phyloP scores from a whole-genome alignment of 257 asterid genomes.

The Ehretia macrophylla region DNA sequence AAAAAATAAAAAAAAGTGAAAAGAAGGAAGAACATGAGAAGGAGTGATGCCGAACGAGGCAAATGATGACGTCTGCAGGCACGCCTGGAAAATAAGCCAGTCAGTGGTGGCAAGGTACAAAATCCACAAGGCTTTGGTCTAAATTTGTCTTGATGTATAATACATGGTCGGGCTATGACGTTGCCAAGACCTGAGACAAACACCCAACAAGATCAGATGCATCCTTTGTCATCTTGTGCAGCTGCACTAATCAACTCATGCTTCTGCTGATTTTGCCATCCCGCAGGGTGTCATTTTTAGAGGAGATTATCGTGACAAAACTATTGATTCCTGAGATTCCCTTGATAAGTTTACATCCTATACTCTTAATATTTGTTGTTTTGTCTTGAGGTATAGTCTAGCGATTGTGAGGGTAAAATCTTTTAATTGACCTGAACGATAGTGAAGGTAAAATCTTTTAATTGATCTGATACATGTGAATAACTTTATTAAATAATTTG shows the following conservation, averaged over 20 bases:
- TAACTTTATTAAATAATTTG: no score
- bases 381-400: no score
- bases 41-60: slow-evolving; percentile 13
- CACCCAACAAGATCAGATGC: neutral
- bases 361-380: neutral
- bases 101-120: no score
- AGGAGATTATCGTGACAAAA: slow-evolving; percentile 3
- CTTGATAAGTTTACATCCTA: neutral
- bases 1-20: no score
- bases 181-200: slow-evolving; percentile 42
- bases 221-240: slow-evolving; percentile 26
- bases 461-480: no score
- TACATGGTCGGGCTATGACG: slow-evolving; percentile 56
- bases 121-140: slow-evolving; percentile 12
- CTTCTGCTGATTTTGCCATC: no score
- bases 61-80: slow-evolving; percentile 40
- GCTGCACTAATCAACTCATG: slow-evolving; percentile 5
- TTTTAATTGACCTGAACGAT: no score
- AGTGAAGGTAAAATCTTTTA: no score
- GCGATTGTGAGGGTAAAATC: no score
- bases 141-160: slow-evolving; percentile 19
- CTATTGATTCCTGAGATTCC: neutral
- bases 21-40: slow-evolving; percentile 2
- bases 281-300: neutral
- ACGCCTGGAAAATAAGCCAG: slow-evolving; percentile 44